Evolutionary conservation across 176 grass and related monocot genomes (phyloP).

Genomic region (Cenchrus americanus): DNA sequence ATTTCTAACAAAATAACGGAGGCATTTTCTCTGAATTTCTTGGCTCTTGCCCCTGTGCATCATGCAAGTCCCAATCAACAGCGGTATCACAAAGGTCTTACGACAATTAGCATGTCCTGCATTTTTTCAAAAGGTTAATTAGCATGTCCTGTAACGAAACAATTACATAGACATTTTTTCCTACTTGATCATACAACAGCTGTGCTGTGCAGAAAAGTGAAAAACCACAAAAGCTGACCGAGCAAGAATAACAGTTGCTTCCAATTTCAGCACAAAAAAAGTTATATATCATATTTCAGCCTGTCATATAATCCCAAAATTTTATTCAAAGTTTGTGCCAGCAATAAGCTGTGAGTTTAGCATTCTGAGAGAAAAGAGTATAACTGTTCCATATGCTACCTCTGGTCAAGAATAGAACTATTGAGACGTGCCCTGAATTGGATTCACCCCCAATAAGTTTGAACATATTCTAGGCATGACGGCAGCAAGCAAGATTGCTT

Average conservation of each 20-base stretch:
- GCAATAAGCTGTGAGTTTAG: not conserved
- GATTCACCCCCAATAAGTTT: slow-evolving; percentile 27
- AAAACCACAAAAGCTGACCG: not conserved
- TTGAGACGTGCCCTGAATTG: not conserved
- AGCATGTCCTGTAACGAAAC: not conserved
- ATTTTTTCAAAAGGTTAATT: no score
- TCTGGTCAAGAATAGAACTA: slow-evolving; percentile 8
- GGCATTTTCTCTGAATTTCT: not conserved
- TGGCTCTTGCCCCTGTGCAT: slow-evolving; percentile 1
- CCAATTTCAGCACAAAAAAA: not conserved
- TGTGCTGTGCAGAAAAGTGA: not conserved
- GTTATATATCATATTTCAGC: not conserved
- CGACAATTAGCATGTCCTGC: not conserved
- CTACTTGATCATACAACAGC: not conserved
- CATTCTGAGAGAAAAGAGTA: slow-evolving; percentile 25
- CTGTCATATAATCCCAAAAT: not conserved
- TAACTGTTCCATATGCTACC: not conserved
- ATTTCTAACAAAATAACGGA: not conserved
- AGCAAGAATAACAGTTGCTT: not conserved
- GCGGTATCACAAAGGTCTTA: not conserved
- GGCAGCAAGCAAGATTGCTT: slow-evolving; percentile 23
- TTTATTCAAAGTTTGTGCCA: not conserved
- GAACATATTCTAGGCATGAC: slow-evolving; percentile 39
- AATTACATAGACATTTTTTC: not conserved
- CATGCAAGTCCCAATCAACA: slow-evolving; percentile 8